These are phyloP conservation scores for Ogataea pini DNA, from an alignment of 805 yeast genomes.

Conservation along the genomic window DNA sequence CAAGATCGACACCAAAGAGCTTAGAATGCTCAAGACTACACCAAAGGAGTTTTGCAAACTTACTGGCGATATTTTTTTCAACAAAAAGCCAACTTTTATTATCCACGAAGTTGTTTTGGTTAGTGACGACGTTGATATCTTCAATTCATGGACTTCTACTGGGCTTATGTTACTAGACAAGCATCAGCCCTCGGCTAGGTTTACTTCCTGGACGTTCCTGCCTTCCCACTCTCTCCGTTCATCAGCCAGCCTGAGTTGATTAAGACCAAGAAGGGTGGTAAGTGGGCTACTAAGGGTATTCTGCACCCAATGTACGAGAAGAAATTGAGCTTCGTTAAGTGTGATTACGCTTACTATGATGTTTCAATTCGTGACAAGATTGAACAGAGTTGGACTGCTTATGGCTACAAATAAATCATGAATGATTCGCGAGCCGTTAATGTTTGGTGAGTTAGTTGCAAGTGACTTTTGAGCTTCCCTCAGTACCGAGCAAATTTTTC, in stretches of 20 bases:
- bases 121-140: constrained; percentile 33
- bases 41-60: constrained; percentile 22
- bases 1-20: constrained; percentile 24
- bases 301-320: constrained; percentile 24
- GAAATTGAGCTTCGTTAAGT: constrained; percentile 23
- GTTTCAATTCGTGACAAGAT: not conserved
- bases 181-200: constrained; percentile 29
- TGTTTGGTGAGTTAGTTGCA: no score
- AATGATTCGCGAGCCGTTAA: no score
- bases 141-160: constrained; percentile 28
- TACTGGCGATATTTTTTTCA: constrained; percentile 25
- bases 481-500: no score
- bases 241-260: constrained; percentile 20
- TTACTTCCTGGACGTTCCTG: constrained; percentile 19
- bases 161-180: constrained; percentile 34
- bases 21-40: constrained; percentile 24
- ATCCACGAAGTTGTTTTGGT: constrained; percentile 31
- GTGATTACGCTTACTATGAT: constrained; percentile 22
- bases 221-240: constrained; percentile 32
- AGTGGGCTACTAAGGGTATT: constrained; percentile 30
- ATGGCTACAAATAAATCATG: constrained; percentile 1
- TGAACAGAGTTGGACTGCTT: not conserved
- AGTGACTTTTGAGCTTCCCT: no score
- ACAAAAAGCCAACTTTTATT: constrained; percentile 20
- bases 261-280: constrained; percentile 26